phyloP scores from a whole-genome alignment of 768 basidiomycete genomes.

The Boletus rubroflammeus region DNA sequence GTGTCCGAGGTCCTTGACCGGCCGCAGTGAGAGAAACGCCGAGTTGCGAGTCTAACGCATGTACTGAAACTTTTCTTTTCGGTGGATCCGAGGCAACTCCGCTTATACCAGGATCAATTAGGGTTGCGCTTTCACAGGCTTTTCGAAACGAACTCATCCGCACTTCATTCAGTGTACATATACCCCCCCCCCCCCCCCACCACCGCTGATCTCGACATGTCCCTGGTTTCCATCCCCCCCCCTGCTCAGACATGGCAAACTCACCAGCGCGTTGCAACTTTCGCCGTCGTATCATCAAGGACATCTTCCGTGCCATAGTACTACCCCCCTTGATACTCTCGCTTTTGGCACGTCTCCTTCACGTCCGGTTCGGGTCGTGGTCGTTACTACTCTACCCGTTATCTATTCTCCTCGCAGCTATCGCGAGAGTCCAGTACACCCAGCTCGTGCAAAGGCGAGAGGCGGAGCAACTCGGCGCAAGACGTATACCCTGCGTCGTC shows the following conservation, averaged over 20 bases:
- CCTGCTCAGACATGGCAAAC: background rate
- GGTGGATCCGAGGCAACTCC: conserved; percentile 8
- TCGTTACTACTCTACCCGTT: conserved; percentile 37
- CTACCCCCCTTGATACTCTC: conserved; percentile 41
- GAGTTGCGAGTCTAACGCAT: background rate
- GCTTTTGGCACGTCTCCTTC: conserved; percentile 26
- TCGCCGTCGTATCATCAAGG: conserved; percentile 47
- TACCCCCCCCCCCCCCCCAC: no score
- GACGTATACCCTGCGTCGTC: conserved; percentile 51
- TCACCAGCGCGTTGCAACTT: conserved; percentile 27
- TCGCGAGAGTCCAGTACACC: conserved; percentile 33
- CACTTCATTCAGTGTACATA: conserved; percentile 9
- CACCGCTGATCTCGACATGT: conserved; percentile 6
- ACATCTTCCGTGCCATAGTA: conserved; percentile 40
- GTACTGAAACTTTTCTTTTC: background rate
- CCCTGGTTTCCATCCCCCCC: background rate
- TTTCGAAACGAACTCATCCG: conserved; percentile 13
- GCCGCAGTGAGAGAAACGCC: background rate
- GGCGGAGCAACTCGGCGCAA: conserved; percentile 47
- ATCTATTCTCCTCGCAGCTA: conserved; percentile 42
- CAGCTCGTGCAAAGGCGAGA: conserved; percentile 39
- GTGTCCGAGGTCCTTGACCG: conserved; percentile 7
- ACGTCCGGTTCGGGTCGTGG: conserved; percentile 33
- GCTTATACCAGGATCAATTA: conserved; percentile 8
- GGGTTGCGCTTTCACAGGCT: conserved; percentile 14